These are phyloP conservation scores for Serendipita vermifera DNA, from an alignment of 768 basidiomycete genomes.

Conservation along the genomic window DNA sequence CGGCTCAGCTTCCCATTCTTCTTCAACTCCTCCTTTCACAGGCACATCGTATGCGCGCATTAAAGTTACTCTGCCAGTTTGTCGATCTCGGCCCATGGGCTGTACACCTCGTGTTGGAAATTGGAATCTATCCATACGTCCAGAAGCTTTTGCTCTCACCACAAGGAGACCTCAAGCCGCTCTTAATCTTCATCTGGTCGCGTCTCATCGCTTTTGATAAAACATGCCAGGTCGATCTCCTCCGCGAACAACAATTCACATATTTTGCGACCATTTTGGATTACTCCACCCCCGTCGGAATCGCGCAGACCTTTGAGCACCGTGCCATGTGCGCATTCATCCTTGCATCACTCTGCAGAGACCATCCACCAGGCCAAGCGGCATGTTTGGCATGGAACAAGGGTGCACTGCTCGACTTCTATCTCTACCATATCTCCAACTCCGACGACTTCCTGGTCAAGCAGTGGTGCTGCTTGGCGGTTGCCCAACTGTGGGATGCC, in stretches of 20 bases:
- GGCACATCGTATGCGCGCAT: conserved; percentile 85
- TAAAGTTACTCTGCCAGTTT: conserved; percentile 92
- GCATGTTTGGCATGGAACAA: conserved; percentile 44
- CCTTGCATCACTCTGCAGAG: conserved; percentile 78
- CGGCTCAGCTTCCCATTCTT: conserved; percentile 94
- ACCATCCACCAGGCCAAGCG: conserved; percentile 72
- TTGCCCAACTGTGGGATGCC: conserved; percentile 88
- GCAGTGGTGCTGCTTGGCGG: conserved; percentile 89
- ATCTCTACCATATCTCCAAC: conserved; percentile 58
- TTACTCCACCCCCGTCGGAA: conserved; percentile 1
- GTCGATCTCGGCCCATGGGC: conserved; percentile 99
- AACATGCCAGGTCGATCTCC: conserved; percentile 76
- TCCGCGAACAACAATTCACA: conserved; percentile 31
- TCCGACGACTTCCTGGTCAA: conserved; percentile 86
- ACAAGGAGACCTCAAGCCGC: conserved; percentile 88
- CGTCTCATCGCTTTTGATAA: conserved; percentile 94
- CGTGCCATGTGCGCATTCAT: conserved; percentile 99
- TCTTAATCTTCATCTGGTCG: conserved; percentile 98
- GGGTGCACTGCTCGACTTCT: conserved; percentile 1
- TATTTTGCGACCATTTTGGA: conserved; percentile 69
- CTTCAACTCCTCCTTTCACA: conserved; percentile 95
- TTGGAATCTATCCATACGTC: conserved; percentile 98
- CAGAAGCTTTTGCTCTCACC: conserved; percentile 92
- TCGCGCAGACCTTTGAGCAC: conserved; percentile 78
- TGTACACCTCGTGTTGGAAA: conserved; percentile 85